Evolutionary conservation across 2,329 filamentous ascomycete genomes (phyloP).

Genomic region (Paracoccidioides brasiliensis): DNA sequence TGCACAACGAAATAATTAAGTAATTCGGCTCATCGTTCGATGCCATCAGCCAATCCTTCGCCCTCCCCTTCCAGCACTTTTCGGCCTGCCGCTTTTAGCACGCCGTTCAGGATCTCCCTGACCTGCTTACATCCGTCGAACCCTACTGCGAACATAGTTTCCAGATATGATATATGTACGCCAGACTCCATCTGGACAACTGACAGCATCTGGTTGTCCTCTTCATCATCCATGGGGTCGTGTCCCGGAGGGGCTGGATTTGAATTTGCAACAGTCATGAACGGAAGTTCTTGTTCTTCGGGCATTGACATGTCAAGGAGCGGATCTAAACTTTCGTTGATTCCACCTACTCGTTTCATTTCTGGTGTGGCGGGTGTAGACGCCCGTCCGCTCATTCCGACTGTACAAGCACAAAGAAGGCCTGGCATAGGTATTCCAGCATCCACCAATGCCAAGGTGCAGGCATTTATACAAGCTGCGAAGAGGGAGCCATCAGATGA

Average conservation of each 20-base stretch:
- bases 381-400: slow-evolving; percentile 48
- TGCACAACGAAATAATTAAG: background rate
- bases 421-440: slow-evolving; percentile 92
- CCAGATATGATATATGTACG: slow-evolving; percentile 64
- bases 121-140: slow-evolving; percentile 87
- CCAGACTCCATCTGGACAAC: slow-evolving; percentile 78
- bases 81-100: slow-evolving; percentile 45
- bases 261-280: slow-evolving; percentile 67
- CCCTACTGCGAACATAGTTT: slow-evolving; percentile 85
- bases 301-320: slow-evolving; percentile 33
- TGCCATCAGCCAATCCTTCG: background rate
- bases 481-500: slow-evolving; percentile 83
- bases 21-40: background rate
- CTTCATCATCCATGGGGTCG: slow-evolving; percentile 48
- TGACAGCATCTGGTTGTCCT: slow-evolving; percentile 46
- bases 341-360: slow-evolving; percentile 8
- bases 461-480: slow-evolving; percentile 79
- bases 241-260: slow-evolving; percentile 32
- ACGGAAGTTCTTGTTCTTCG: slow-evolving; percentile 63
- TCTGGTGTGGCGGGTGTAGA: slow-evolving; percentile 25
- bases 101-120: slow-evolving; percentile 62
- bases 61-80: slow-evolving; percentile 11
- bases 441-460: slow-evolving; percentile 82
- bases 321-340: slow-evolving; percentile 31
- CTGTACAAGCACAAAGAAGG: slow-evolving; percentile 78